Base-by-base conservation (phyloP, 352 stramenopile species). In the Phytophthora capsici region DNA sequence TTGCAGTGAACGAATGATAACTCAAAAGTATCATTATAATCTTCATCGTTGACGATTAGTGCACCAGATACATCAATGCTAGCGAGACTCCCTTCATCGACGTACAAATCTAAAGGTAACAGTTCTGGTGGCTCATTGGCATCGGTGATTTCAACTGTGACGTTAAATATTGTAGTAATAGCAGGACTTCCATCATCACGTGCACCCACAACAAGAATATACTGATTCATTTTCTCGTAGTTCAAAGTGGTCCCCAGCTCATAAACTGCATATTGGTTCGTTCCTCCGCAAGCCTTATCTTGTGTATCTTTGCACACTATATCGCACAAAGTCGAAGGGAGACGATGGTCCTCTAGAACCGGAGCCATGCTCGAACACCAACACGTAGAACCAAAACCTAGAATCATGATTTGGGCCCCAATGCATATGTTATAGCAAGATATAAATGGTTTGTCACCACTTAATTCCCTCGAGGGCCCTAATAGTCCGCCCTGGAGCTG, bases 361-460 rank as follows among this genome's bases (percentile, higher is more conserved):
- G 57, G 70, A 5, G 19, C 8, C 6, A 59, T n/a, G 22, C 64
- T 78, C 40, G 60, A 57, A 44, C 70, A 78, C 41, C 43, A 66
- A 13, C 70, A 78, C 3, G 63, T 61, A 7, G 25, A 34, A 40
- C 19, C 46, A 17, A 43, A 59, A 16, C 51, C 50, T 49, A 78
- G 26, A n/a, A 40, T 44, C 70, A 75, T 75, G 20, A 67, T 69
- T 55, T 75, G 70, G 7, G 16, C 61, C 13, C 49, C 44, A 28
- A 44, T 22, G 8, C 69, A 77, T 12, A 28, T 34, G 6, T 47
- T 25, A 10, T 59, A 66, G 50, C 70, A 78, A 40, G 52, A 14
- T 13, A 5, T 25, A 41, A 63, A 73, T 32, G 57, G 57, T 28
- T 22, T 47, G 13, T 2, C 19, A 20, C 32, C 51, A 2, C 23